phyloP scores from a whole-genome alignment of 2,329 filamentous ascomycete genomes.

The Blastomyces emzantsi region DNA sequence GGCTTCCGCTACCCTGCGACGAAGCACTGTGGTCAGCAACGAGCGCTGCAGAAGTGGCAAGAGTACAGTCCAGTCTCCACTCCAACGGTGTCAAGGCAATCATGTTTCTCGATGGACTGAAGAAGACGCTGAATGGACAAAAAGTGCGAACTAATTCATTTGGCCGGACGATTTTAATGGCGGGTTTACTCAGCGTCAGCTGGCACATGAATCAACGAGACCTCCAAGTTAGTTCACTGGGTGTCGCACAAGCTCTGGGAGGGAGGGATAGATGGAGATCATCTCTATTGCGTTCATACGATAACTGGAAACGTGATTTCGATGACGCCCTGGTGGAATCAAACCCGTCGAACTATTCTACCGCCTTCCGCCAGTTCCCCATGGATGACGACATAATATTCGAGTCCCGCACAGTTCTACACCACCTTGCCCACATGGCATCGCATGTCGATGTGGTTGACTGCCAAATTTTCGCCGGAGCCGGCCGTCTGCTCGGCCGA shows the following conservation, averaged over 20 bases:
- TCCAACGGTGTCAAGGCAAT: constrained; percentile 75
- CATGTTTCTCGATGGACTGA: constrained; percentile 83
- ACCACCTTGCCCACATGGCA: constrained; percentile 93
- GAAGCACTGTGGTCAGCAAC: constrained; percentile 87
- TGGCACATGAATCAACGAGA: constrained; percentile 98
- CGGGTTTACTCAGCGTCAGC: constrained; percentile 81
- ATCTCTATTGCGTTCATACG: constrained; percentile 76
- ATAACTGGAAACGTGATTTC: constrained; percentile 88
- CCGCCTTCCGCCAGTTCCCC: constrained; percentile 24
- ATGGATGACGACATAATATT: constrained; percentile 63
- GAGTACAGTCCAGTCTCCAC: constrained; percentile 70
- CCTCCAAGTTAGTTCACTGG: constrained; percentile 80
- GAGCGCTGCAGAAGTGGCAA: constrained; percentile 74
- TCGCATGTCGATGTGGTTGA: constrained; percentile 98
- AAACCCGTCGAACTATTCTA: constrained; percentile 18
- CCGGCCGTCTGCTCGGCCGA: constrained; percentile 73
- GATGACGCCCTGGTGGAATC: constrained; percentile 64
- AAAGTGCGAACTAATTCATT: constrained; percentile 87
- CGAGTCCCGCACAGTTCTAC: constrained; percentile 78
- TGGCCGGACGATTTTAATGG: constrained; percentile 87
- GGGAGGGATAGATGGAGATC: constrained; percentile 86
- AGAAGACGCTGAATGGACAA: constrained; percentile 77
- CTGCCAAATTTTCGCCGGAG: constrained; percentile 89
- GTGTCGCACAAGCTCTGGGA: constrained; percentile 68
- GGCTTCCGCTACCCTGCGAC: constrained; percentile 82